A percentile compares a stretch with the other conserved stretches of the same genome.
Conservation (phyloP, 139 green algal species). For the Chlorella ohadii region DNA sequence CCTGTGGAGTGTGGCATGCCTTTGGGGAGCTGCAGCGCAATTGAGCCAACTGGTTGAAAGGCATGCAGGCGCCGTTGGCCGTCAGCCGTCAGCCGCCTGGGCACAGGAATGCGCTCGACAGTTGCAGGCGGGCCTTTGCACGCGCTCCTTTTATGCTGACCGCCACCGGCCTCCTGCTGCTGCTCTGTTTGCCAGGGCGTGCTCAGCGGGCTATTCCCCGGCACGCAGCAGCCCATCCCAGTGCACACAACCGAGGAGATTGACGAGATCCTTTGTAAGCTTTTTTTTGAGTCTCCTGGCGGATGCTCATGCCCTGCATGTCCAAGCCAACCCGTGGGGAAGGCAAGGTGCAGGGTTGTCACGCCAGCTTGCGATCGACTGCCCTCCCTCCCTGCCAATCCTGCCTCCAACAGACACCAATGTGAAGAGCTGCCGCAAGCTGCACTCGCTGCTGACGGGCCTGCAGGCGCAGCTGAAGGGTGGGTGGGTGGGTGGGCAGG, state of each 20-base stretch:
- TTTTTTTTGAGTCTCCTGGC: no score
- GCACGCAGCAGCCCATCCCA: constrained; percentile 40
- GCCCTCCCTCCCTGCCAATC: neutral
- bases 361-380: neutral
- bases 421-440: constrained; percentile 38
- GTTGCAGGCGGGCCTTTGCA: no score
- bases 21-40: no score
- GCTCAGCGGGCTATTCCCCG: constrained; percentile 73
- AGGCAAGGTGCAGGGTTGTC: no score
- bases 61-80: no score
- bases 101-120: no score
- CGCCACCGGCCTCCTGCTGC: no score
- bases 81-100: no score
- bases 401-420: constrained; percentile 42
- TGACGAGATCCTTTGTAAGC: constrained; percentile 71
- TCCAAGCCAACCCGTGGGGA: no score
- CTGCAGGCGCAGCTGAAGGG: constrained; percentile 7
- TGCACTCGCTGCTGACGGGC: constrained; percentile 42
- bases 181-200: constrained; percentile 70
- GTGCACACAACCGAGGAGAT: constrained; percentile 59
- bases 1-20: neutral
- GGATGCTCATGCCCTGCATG: no score
- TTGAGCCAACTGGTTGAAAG: no score
- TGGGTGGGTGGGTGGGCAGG: neutral
- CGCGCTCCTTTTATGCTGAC: no score